Conservation (phyloP, 2,329 filamentous ascomycete genomes). For the Diatrype stigma region DNA sequence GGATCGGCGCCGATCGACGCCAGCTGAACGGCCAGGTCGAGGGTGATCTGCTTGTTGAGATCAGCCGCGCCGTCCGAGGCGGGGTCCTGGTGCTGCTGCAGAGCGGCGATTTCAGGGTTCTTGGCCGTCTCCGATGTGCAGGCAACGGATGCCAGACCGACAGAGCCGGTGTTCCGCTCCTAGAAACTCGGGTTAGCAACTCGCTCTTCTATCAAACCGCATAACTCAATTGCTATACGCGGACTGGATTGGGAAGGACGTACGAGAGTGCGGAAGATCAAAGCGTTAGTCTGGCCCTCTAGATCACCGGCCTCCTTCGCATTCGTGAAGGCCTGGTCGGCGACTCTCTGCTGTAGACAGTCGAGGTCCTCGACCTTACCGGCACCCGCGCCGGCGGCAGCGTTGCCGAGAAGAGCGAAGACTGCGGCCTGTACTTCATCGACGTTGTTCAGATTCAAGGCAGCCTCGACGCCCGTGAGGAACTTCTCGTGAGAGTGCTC, state of each 20-base stretch:
- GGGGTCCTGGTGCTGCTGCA: constrained; percentile 65
- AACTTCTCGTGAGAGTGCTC: constrained; percentile 30
- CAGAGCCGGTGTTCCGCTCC: constrained; percentile 57
- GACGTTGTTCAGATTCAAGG: constrained; percentile 28
- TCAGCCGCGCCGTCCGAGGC: constrained; percentile 52
- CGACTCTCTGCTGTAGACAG: constrained; percentile 44
- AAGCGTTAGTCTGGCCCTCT: constrained; percentile 48
- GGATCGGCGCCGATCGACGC: constrained; percentile 59
- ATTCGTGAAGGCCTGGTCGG: constrained; percentile 58
- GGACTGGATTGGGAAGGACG: constrained; percentile 45
- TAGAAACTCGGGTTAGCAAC: constrained; percentile 7
- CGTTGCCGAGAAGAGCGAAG: constrained; percentile 37
- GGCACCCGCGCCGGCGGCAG: constrained; percentile 43
- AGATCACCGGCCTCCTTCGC: constrained; percentile 50
- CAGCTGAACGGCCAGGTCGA: constrained; percentile 57
- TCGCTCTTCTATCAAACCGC: background rate
- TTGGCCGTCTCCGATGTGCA: constrained; percentile 51
- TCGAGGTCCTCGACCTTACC: constrained; percentile 35
- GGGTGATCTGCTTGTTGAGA: constrained; percentile 57
- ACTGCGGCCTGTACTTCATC: constrained; percentile 27
- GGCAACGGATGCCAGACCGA: constrained; percentile 52
- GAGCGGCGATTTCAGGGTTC: constrained; percentile 62
- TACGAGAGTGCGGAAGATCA: constrained; percentile 53
- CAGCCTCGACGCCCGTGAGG: constrained; percentile 21
- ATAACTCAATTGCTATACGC: constrained; percentile 28